These are phyloP conservation scores for Nakazawaea holstii DNA, from an alignment of 805 yeast species.

Conservation along the genomic window DNA sequence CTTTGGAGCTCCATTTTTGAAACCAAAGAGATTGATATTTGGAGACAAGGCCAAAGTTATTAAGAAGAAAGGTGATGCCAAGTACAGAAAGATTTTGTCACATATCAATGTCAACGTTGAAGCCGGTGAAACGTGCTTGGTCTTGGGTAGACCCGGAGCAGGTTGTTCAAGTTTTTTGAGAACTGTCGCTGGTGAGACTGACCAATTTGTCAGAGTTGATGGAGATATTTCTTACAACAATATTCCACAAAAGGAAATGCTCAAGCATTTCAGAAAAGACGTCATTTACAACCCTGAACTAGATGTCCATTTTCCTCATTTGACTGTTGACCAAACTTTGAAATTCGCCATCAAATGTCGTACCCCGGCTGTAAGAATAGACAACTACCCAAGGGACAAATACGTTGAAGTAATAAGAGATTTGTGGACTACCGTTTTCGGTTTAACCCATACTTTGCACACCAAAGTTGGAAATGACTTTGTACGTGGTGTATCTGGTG, in stretches of 20 bases:
- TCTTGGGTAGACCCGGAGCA: constrained; percentile 63
- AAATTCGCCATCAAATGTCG: constrained; percentile 44
- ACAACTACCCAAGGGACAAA: constrained; percentile 31
- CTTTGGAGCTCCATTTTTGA: constrained; percentile 21
- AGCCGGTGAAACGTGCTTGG: constrained; percentile 60
- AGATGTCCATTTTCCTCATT: constrained; percentile 52
- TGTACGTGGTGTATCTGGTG: constrained; percentile 74
- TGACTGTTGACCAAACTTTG: constrained; percentile 52
- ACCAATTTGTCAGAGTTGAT: constrained; percentile 30
- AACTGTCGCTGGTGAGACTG: constrained; percentile 41
- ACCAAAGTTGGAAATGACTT: constrained; percentile 65
- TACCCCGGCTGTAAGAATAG: constrained; percentile 49
- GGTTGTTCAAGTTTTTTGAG: constrained; percentile 63
- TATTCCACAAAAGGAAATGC: constrained; percentile 44
- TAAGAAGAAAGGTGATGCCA: constrained; percentile 10
- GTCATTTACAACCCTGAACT: constrained; percentile 53
- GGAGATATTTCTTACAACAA: constrained; percentile 55
- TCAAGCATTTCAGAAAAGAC: constrained; percentile 41
- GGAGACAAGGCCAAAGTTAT: neutral
- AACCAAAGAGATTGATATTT: constrained; percentile 1
- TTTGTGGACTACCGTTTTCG: constrained; percentile 46
- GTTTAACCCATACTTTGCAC: constrained; percentile 52
- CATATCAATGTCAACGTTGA: constrained; percentile 22
- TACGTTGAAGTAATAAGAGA: constrained; percentile 40
- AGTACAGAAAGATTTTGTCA: constrained; percentile 20